Evolutionary conservation across 2,329 filamentous ascomycete genomes (phyloP).

Genomic region (Rhinocladiella mackenziei): DNA sequence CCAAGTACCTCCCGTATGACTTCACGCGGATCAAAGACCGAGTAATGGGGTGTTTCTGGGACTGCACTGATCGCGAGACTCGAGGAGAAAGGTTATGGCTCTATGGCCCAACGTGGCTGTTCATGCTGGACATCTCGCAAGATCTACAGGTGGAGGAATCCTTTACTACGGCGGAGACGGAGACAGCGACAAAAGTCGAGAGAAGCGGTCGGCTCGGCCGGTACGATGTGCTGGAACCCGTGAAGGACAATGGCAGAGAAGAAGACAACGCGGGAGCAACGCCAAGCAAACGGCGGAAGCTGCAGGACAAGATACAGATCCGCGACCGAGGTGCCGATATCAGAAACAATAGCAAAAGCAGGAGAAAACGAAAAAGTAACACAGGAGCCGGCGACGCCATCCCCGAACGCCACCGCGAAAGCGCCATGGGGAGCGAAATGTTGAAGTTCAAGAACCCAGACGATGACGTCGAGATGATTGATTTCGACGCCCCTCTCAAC

Average conservation of each 20-base stretch:
- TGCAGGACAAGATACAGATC: slow-evolving; percentile 24
- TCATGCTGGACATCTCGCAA: slow-evolving; percentile 81
- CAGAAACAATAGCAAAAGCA: slow-evolving; percentile 14
- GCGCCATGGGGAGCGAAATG: slow-evolving; percentile 7
- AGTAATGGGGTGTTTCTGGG: slow-evolving; percentile 69
- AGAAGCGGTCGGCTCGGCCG: slow-evolving; percentile 24
- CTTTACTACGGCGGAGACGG: neutral
- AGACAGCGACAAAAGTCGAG: slow-evolving; percentile 2
- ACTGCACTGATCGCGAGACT: slow-evolving; percentile 6
- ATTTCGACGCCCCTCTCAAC: slow-evolving; percentile 38
- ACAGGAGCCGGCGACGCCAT: slow-evolving; percentile 34
- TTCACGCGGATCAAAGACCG: slow-evolving; percentile 73
- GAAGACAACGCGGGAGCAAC: neutral
- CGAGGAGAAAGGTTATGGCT: slow-evolving; percentile 70
- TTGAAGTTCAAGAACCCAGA: slow-evolving; percentile 18
- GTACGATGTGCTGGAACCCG: slow-evolving; percentile 29
- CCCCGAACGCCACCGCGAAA: slow-evolving; percentile 6
- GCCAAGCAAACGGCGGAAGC: slow-evolving; percentile 20
- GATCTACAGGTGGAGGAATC: slow-evolving; percentile 52
- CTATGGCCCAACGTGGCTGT: slow-evolving; percentile 79
- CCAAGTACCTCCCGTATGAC: slow-evolving; percentile 66
- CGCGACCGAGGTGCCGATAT: neutral
- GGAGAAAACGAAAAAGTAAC: slow-evolving; percentile 46
- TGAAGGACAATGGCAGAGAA: neutral
- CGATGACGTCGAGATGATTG: slow-evolving; percentile 34